phyloP scores from a whole-genome alignment of 2,329 filamentous ascomycete species.

The Aspergillus thermomutatus region DNA sequence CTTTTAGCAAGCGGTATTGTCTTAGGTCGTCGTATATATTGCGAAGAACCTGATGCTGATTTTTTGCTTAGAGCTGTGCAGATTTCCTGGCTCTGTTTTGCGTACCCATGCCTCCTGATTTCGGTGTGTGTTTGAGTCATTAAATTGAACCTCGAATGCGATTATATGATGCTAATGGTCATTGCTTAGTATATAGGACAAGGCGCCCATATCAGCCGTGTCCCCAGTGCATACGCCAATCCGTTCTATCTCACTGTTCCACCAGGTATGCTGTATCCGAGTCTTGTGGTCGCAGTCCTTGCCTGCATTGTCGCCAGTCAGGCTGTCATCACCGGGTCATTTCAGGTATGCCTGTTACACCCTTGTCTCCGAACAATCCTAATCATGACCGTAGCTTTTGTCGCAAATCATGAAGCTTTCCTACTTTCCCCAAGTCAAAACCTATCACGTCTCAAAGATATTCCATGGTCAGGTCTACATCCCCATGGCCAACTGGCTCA shows the following conservation, averaged over 20 bases:
- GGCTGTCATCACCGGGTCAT: constrained; percentile 73
- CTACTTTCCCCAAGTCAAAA: constrained; percentile 74
- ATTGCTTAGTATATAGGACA: constrained; percentile 61
- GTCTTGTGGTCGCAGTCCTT: constrained; percentile 62
- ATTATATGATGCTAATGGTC: neutral
- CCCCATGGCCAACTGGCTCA: constrained; percentile 70
- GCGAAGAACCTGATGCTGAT: neutral
- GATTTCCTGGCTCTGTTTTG: constrained; percentile 66
- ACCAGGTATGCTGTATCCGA: constrained; percentile 64
- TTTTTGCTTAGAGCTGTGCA: constrained; percentile 56
- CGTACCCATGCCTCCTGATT: constrained; percentile 61
- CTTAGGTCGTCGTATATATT: neutral
- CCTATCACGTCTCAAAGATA: constrained; percentile 65
- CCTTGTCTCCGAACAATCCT: neutral
- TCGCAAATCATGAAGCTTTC: constrained; percentile 68
- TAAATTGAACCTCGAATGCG: neutral
- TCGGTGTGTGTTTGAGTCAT: constrained; percentile 21
- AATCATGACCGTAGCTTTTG: constrained; percentile 44
- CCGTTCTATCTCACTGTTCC: constrained; percentile 72
- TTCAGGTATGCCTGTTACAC: constrained; percentile 51
- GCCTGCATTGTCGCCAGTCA: constrained; percentile 67
- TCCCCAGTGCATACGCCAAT: constrained; percentile 62
- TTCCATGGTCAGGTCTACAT: constrained; percentile 77
- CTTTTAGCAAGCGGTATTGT: constrained; percentile 56
- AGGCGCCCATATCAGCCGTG: constrained; percentile 65